phyloP scores from a whole-genome alignment of 1,284 basidiomycete species.

The Chondrostereum purpureum region DNA sequence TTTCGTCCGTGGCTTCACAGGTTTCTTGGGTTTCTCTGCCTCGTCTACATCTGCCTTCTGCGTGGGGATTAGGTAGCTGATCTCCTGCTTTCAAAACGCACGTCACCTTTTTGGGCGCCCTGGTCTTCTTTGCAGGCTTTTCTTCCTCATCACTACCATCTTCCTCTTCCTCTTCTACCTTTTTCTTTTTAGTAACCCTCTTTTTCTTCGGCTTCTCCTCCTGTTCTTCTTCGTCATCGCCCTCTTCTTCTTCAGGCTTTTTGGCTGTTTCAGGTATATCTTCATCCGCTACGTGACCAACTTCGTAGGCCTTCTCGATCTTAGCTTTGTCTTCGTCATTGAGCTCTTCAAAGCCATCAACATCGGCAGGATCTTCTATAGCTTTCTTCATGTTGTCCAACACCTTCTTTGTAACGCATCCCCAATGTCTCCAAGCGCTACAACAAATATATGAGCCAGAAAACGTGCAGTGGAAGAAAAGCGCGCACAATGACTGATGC shows the following conservation, averaged over 20 bases:
- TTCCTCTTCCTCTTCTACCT: slow-evolving; percentile 15
- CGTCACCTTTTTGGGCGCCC: slow-evolving; percentile 16
- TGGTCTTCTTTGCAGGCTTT: slow-evolving; percentile 20
- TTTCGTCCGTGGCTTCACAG: background rate
- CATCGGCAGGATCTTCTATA: slow-evolving; percentile 52
- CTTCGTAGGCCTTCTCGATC: slow-evolving; percentile 63
- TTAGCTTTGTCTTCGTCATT: slow-evolving; percentile 59
- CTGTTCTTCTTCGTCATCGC: slow-evolving; percentile 38
- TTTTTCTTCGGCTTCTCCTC: slow-evolving; percentile 33
- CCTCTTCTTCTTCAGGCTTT: slow-evolving; percentile 45
- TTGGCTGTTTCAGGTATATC: slow-evolving; percentile 71
- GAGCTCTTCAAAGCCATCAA: slow-evolving; percentile 71
- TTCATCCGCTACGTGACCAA: slow-evolving; percentile 69
- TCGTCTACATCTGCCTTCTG: slow-evolving; percentile 18
- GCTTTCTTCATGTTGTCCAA: slow-evolving; percentile 67
- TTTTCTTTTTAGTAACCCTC: slow-evolving; percentile 33
- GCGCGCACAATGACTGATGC: background rate
- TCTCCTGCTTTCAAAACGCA: background rate
- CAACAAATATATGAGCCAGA: slow-evolving; percentile 1
- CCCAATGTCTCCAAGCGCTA: slow-evolving; percentile 79
- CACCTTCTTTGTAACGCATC: slow-evolving; percentile 68
- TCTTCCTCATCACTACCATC: slow-evolving; percentile 16
- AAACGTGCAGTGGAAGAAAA: background rate
- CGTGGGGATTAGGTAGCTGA: background rate
- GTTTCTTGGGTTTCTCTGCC: slow-evolving; percentile 21